Conservation (phyloP, 2,329 filamentous ascomycete species). For the Epichloe amarillans region DNA sequence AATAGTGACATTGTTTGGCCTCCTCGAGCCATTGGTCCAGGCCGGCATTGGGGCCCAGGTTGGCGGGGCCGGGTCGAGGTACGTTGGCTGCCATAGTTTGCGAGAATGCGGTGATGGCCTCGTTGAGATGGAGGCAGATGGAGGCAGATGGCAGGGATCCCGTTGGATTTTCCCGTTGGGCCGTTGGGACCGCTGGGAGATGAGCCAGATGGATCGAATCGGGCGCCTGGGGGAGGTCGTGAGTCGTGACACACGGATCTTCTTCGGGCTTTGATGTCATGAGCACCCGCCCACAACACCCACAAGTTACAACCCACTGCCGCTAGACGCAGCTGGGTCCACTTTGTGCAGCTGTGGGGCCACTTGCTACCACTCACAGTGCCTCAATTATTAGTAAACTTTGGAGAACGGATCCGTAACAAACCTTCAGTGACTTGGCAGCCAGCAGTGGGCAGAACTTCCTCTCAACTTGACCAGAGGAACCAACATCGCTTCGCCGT, state of each 20-base stretch:
- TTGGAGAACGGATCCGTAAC: too few relatives aligned
- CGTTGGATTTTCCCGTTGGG: too few relatives aligned
- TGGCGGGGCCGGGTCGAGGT: slow-evolving; percentile 83
- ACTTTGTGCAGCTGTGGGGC: neutral
- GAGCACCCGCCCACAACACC: too few relatives aligned
- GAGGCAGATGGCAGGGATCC: slow-evolving; percentile 9
- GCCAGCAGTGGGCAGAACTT: neutral
- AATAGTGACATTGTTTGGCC: slow-evolving; percentile 92
- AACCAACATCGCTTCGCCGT: neutral
- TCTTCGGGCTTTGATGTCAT: slow-evolving; percentile 13
- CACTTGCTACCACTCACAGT: too few relatives aligned
- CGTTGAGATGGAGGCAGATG: slow-evolving; percentile 11
- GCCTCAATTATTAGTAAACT: too few relatives aligned
- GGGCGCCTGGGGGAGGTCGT: neutral
- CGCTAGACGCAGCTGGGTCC: neutral
- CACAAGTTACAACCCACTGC: too few relatives aligned
- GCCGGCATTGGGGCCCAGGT: slow-evolving; percentile 67
- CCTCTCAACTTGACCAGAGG: neutral
- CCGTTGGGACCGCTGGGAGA: slow-evolving; percentile 1
- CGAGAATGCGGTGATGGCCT: slow-evolving; percentile 9
- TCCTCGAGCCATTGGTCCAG: slow-evolving; percentile 94
- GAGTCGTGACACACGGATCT: slow-evolving; percentile 10
- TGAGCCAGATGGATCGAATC: neutral
- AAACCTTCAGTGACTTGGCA: neutral
- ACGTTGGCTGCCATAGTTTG: slow-evolving; percentile 35